Evolutionary conservation across 768 basidiomycete species (phyloP), one percentile per base, ranked within the genome.

Genomic region (Stropharia rugosoannulata): DNA sequence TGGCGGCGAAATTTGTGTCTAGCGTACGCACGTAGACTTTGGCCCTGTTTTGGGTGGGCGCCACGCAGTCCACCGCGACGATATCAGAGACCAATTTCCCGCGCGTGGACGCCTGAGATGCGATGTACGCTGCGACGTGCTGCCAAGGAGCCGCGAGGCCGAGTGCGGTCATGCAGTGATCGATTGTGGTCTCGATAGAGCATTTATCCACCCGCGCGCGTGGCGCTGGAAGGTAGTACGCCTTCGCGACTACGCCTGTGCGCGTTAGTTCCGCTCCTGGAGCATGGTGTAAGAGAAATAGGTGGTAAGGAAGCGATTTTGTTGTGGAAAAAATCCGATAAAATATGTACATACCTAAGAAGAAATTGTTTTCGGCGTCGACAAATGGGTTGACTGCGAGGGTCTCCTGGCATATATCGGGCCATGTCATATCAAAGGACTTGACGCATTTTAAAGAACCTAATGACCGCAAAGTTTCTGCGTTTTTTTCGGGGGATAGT

Each of bases 21-120:
- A 54, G 49, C 10, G 61, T 56, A 19, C 61, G 61, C 15, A 54
- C 59, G 44, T 62, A 59, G 16, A 62, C 52, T 43, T 62, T 62
- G 2, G 59, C 53, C n/a, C 61, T 50, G 45, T 62, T 62, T 16
- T 54, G 51, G 22, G 50, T 50, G 2, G 61, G 50, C 7, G 51
- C 52, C 11, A 62, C 47, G 43, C 58, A 59, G 37, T 62, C 61
- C 8, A 62, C 56, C 16, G 61, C 58, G 7, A 62, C 48, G 55
- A 62, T 62, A 25, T 62, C 61, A 12, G 44, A 19, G 42, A 37
- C 36, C 12, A 45, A 32, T 29, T 44, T 42, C 4, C 16, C 35
- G 29, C 18, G 38, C 18, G 48, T 49, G 7, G 53, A 45, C 5
- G 58, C 50, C 9, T 55, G 58, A 6, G 45, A 40, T 32, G 19